Conservation (phyloP, 768 basidiomycete species). For the Pholiota microspora region DNA sequence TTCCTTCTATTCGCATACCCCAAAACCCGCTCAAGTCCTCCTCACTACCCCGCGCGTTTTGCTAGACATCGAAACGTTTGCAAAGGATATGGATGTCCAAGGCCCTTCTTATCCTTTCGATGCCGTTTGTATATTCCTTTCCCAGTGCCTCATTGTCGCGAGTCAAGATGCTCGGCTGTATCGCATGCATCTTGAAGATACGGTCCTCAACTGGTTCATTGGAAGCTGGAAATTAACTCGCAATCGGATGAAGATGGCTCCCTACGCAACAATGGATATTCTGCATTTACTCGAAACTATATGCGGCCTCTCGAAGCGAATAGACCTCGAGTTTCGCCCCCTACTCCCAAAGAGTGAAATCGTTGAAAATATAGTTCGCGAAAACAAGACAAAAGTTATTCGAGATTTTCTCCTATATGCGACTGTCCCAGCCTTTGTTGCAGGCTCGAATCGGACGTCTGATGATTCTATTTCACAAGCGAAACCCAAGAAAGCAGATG, state of each 20-base stretch:
- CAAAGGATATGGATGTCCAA: conserved; percentile 86
- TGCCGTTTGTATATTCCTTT: conserved; percentile 83
- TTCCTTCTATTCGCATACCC: conserved; percentile 25
- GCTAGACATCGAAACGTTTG: conserved; percentile 73
- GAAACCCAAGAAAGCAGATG: not conserved
- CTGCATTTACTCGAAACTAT: conserved; percentile 62
- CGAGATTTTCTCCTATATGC: conserved; percentile 70
- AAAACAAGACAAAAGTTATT: conserved; percentile 55
- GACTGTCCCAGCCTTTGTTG: conserved; percentile 46
- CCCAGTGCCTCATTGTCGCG: conserved; percentile 64
- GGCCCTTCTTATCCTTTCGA: conserved; percentile 87
- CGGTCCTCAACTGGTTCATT: conserved; percentile 77
- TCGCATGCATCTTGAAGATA: conserved; percentile 84
- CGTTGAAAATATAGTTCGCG: conserved; percentile 57
- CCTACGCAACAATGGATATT: conserved; percentile 58
- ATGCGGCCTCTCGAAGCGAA: conserved; percentile 51
- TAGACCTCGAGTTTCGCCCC: conserved; percentile 44
- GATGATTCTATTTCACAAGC: not conserved
- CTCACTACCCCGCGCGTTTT: conserved; percentile 59
- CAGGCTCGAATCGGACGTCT: not conserved
- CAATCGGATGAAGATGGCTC: conserved; percentile 42
- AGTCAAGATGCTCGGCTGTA: conserved; percentile 82
- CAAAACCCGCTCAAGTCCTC: conserved; percentile 23
- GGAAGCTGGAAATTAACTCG: conserved; percentile 60
- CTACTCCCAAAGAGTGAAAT: conserved; percentile 70